Evolutionary conservation across 495 filamentous ascomycete species (phyloP), one percentile per base, ranked within the genome.

Genomic region (Daldinia childiae): DNA sequence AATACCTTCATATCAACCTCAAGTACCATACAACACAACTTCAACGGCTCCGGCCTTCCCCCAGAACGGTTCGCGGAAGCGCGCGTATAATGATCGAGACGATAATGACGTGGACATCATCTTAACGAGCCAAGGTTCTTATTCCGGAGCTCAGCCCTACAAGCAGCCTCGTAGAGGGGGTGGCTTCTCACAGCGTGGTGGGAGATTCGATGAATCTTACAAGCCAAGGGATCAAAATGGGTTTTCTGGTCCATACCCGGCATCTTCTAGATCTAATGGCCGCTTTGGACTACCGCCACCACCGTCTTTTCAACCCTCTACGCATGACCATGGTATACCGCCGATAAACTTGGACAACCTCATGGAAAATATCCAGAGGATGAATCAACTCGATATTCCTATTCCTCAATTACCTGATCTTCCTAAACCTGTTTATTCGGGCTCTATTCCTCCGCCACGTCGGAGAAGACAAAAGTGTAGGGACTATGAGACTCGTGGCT

Each of bases 401-500:
- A 76, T 83, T 78, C 88, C 89, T 19, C 83, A 82, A 17, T 81
- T 90, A 74, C 79, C 84, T 36, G 79, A 76, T 78, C 61, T 59
- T 63, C 66, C 72, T 48, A 73, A 59, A 58, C 71, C 73, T 29
- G 50, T 66, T 7, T 73, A 74, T 48, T 73, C 75, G 4, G 69
- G 68, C 8, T 36, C 52, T 36, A 66, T 54, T 36, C 66, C 68
- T 21, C 15, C 71, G 21, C 63, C 71, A 17, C 73, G 68, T 17
- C 79, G 75, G 64, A 82, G 78, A 75, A 82, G 82, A 64, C 66
- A 89, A 75, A 85, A 90, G 64, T 98, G 95, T 74, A 88, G 89
- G 48, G 93, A 97, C 77, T 98, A 93, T 76, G 94, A 98, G 68
- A 88, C 86, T 1, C 93, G 94, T 71, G 95, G 95, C 0, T 96